Evolutionary conservation across 371 early-diverging fungal genomes (phyloP), one percentile per base, ranked within the genome.

Genomic region (Apophysomyces ossiformis): DNA sequence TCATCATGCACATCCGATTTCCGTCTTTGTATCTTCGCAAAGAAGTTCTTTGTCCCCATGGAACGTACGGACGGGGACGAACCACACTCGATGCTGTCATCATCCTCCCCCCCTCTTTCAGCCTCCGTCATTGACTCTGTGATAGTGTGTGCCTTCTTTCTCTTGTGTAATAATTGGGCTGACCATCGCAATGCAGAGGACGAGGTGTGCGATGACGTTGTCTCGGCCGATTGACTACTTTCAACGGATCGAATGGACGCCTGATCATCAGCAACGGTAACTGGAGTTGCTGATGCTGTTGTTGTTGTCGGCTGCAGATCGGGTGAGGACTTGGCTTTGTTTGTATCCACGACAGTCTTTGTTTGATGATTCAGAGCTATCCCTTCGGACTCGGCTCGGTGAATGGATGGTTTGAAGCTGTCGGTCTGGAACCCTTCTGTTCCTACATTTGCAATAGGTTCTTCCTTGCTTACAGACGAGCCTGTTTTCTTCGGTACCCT

Each of bases 401-500:
- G 16, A n/a, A 45, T 13, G 6, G 46, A 18, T 45, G 46, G 46
- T 45, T 45, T 45, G n/a, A 45, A 9, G 13, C 0, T 45, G 13
- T 45, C 46, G 6, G 13, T n/a, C 46, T 45, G 32, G 32, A 26
- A 26, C 32, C 3, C 32, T 26, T 26, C 32, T 26, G 32, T 26
- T 26, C 32, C 32, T 26, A 26, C 32, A 26, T 26, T 26, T 26
- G 32, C 32, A 26, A 26, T 13, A n/a, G 13, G 46, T 2, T 45
- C 46, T 12, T 45, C 46, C 46, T 45, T 45, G n/a, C n/a, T 13
- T 45, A 45, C 13, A 45, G 8, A 13, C 13, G 46, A 18, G 4
- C 46, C 16, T 13, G 46, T n/a, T 13, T 45, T 45, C 16, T 45
- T 45, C 13, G 68, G 70, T 1, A 70, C 64, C n/a, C 63, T 60